phyloP scores from a whole-genome alignment of 345 rosid species.

The Litchi chinensis region DNA sequence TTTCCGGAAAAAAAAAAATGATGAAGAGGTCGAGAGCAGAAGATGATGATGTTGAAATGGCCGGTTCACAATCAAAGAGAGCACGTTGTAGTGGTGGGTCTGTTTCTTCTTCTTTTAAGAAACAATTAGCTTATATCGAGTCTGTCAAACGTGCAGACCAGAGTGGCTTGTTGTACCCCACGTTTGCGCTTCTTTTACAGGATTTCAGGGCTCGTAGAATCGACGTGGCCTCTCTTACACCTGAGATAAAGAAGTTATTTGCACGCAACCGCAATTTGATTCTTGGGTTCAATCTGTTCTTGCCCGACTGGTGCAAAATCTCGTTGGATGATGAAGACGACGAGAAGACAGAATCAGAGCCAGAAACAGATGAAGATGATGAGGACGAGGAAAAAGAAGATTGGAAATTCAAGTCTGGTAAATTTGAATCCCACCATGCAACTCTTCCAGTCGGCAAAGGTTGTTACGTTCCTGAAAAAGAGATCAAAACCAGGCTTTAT shows the following conservation, averaged over 20 bases:
- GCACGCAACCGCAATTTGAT: constrained; percentile 6
- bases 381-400: neutral
- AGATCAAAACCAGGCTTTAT: neutral
- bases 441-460: too few species aligned
- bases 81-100: neutral
- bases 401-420: neutral
- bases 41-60: neutral
- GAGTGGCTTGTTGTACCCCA: neutral
- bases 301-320: neutral
- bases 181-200: neutral
- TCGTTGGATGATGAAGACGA: neutral
- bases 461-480: neutral
- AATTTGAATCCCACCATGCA: neutral
- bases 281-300: neutral
- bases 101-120: too few species aligned
- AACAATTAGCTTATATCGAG: neutral
- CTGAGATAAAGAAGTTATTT: neutral
- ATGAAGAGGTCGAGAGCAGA: neutral
- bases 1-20: neutral
- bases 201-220: neutral
- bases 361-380: neutral
- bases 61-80: neutral
- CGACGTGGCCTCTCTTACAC: neutral
- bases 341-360: too few species aligned
- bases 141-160: neutral